Evolutionary conservation across 805 yeast genomes (phyloP).

Genomic region (Cyberlindnera galapagoensis): DNA sequence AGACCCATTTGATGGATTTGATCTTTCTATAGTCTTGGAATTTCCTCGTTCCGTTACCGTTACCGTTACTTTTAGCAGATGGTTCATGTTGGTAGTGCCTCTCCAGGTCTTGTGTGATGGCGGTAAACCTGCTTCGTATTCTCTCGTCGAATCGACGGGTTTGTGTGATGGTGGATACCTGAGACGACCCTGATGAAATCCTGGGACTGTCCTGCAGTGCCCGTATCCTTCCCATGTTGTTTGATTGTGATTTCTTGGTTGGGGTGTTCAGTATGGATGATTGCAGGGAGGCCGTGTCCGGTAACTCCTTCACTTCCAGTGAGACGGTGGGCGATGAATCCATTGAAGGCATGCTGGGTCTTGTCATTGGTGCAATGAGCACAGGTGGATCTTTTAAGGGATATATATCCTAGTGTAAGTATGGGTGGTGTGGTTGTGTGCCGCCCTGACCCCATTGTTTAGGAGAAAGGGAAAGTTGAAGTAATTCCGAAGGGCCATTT

Average conservation of each 20-base stretch:
- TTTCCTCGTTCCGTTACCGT: too few relatives aligned
- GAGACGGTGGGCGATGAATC: conserved; percentile 4
- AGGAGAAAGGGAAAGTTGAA: too few relatives aligned
- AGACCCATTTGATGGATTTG: conserved; percentile 29
- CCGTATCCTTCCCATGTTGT: not conserved
- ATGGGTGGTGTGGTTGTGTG: too few relatives aligned
- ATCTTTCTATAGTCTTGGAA: too few relatives aligned
- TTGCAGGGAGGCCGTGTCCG: conserved; percentile 11
- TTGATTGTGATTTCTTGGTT: conserved; percentile 9
- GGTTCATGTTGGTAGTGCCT: too few relatives aligned
- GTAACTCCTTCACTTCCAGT: conserved; percentile 3
- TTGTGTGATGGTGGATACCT: conserved; percentile 8
- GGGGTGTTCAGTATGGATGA: not conserved
- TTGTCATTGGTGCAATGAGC: too few relatives aligned
- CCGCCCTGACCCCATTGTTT: too few relatives aligned
- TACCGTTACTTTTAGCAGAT: too few relatives aligned
- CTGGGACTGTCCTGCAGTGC: conserved; percentile 8
- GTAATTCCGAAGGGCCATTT: too few relatives aligned
- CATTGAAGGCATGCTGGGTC: conserved; percentile 1
- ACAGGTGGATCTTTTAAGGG: too few relatives aligned
- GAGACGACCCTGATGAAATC: conserved; percentile 11
- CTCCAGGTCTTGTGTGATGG: conserved; percentile 4
- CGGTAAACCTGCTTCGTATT: conserved; percentile 14
- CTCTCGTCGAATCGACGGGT: conserved; percentile 18
- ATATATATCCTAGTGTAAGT: too few relatives aligned